Evolutionary conservation across 2,329 filamentous ascomycete species (phyloP), one percentile per base, ranked within the genome.

Genomic region (Ceratocystiopsis brevicomis): DNA sequence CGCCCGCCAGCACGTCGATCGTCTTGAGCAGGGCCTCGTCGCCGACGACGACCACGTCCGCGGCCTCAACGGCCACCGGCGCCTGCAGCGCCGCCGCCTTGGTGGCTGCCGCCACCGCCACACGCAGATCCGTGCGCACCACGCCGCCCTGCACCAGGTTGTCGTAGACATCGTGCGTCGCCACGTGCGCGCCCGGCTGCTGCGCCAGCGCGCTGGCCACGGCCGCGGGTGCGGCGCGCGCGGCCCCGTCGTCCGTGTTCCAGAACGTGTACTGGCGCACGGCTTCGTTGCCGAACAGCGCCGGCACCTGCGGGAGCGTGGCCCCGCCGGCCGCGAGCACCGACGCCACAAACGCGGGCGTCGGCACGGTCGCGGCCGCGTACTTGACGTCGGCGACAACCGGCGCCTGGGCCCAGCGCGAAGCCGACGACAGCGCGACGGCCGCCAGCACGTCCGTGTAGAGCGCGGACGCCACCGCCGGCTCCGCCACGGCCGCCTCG

Each of bases 231-330:
- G 84, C 77, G 46, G 67, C 66, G 42, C 70, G 68, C 42, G 79
- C 71, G 1, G 67, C 61, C 25, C 86, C 86, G 58, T 77, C 72
- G 55, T 94, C 88, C 37, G 82, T 58, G 52, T 95, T 83, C 86
- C 87, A 96, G 71, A 98, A 95, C 13, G 78, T 79, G 64, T 90
- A 96, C 61, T 96, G 82, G 59, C 83, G 72, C 17, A 78, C 75
- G 5, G 25, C 25, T 2, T 30, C 25, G 6, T 30, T 10, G 19
- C 19, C 6, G 25, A 2, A 9, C 44, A 77, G 59, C 39, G 67
- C 58, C n/a, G 59, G 53, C 21, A 51, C 51, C 48, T 66, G 43
- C 62, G 71, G 19, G 76, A 75, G 49, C 52, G 45, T 13, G 50
- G 45, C n/a, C 54, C 50, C 43, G 70, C 58, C 50, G 64, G 61